phyloP scores from a whole-genome alignment of 108 stramenopile genomes.

The Discostella pseudostelligera region DNA sequence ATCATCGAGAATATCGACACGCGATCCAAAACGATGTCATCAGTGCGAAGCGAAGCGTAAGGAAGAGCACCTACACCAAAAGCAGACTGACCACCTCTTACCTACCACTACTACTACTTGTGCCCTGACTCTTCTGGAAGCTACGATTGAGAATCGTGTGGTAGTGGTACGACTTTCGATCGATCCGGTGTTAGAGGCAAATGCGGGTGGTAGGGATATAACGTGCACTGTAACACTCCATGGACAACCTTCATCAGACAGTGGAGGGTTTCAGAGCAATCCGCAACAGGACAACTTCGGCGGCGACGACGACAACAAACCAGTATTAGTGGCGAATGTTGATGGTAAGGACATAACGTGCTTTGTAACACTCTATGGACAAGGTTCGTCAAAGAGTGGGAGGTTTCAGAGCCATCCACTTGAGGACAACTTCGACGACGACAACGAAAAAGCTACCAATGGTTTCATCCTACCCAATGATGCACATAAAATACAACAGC shows the following conservation, averaged over 20 bases:
- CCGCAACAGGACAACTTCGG: neutral
- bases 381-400: neutral
- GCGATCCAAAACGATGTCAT: constrained; percentile 28
- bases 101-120: neutral
- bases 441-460: neutral
- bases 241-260: too few species aligned
- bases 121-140: constrained; percentile 17
- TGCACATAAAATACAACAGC: constrained; percentile 9
- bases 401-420: neutral
- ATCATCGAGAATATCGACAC: neutral
- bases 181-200: constrained; percentile 6
- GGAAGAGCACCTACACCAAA: neutral
- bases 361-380: neutral
- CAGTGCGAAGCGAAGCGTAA: constrained; percentile 17
- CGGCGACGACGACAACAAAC: neutral
- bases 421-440: neutral
- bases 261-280: neutral
- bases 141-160: constrained; percentile 12
- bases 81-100: neutral
- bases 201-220: constrained; percentile 3
- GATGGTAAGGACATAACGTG: neutral
- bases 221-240: neutral
- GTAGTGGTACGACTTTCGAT: constrained; percentile 13
- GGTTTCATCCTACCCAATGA: neutral
- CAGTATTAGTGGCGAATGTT: neutral